Conservation (phyloP, 2,329 filamentous ascomycete genomes). For the Proliferodiscus dingleyae region DNA sequence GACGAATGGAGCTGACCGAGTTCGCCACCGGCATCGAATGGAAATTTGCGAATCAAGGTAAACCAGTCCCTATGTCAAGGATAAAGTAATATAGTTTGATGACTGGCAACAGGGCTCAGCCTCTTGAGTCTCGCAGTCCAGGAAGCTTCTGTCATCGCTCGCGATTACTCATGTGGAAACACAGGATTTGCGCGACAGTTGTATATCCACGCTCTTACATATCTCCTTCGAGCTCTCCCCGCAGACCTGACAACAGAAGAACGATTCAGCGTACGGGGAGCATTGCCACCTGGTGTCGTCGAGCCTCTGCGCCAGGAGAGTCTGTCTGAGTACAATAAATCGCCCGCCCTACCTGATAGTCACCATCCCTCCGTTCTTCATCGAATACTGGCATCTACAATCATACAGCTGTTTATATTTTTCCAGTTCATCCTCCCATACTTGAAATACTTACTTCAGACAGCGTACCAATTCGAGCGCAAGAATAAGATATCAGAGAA, state of each 20-base stretch:
- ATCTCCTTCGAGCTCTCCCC: conserved; percentile 60
- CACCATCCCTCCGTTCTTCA: conserved; percentile 50
- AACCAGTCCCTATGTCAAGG: neutral
- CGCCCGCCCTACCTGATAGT: conserved; percentile 12
- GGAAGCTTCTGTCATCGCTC: conserved; percentile 36
- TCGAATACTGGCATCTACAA: conserved; percentile 48
- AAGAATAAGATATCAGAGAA: conserved; percentile 60
- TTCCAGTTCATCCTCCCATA: conserved; percentile 59
- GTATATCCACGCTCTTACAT: conserved; percentile 59
- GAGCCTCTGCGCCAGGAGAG: conserved; percentile 17
- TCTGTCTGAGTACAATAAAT: neutral
- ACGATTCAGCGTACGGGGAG: conserved; percentile 43
- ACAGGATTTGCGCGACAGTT: conserved; percentile 52
- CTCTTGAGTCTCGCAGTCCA: conserved; percentile 42
- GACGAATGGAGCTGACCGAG: conserved; percentile 15
- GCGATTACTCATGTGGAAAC: conserved; percentile 31
- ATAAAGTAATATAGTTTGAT: neutral
- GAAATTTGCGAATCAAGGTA: conserved; percentile 48
- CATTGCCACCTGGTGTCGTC: conserved; percentile 39
- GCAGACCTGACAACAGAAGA: conserved; percentile 52
- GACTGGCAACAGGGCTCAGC: conserved; percentile 35
- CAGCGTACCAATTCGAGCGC: conserved; percentile 58
- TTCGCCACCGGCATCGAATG: conserved; percentile 40
- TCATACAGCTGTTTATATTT: conserved; percentile 55
- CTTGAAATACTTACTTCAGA: conserved; percentile 47